Base-by-base conservation (phyloP, 2,329 filamentous ascomycete species). In the Aspergillus unguis region DNA sequence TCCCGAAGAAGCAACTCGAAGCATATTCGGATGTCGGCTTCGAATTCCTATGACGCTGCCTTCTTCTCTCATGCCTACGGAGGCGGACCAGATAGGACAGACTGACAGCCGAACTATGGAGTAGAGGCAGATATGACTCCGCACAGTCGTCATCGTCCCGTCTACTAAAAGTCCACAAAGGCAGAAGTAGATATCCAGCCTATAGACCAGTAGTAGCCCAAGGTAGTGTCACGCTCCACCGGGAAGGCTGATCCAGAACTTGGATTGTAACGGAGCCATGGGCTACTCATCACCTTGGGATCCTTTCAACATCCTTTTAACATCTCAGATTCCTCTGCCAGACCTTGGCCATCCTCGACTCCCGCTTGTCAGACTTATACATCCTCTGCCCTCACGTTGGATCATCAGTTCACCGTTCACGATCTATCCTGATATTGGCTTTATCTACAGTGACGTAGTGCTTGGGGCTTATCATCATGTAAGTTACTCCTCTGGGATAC, bases 201-300 rank as follows among this genome's bases (percentile, higher is more conserved):
- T 17, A 17, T 17, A 17, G 17, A 17, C 48, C 41, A 46, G 50
- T 54, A 44, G 50, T 44, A 56, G 54, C 38, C 33, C 46, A 48
- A 52, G n/a, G 45, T 54, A 38, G 48, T 58, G 56, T 58, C 56
- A 56, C 61, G 62, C 58, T 60, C 54, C 54, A 56, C 55, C 25
- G 9, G 44, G 51, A 52, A 44, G 47, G 42, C 55, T 43, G 52
- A 55, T 32, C 46, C 53, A 49, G 32, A 44, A 37, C 50, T 25
- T 50, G 53, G 52, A 51, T 58, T 60, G 64, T 60, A 67, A 68
- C 64, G 60, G 57, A 63, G 56, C 58, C 62, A 57, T 59, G 58
- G 56, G 49, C 41, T 53, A 44, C 44, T 49, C 50, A 50, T 44
- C 25, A 50, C 46, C 25, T 48, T 38, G 40, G 36, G 36, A 9